These are phyloP conservation scores for Blepharisma japonicum DNA, from an alignment of 73 alveolate genomes.

Conservation along the genomic window DNA sequence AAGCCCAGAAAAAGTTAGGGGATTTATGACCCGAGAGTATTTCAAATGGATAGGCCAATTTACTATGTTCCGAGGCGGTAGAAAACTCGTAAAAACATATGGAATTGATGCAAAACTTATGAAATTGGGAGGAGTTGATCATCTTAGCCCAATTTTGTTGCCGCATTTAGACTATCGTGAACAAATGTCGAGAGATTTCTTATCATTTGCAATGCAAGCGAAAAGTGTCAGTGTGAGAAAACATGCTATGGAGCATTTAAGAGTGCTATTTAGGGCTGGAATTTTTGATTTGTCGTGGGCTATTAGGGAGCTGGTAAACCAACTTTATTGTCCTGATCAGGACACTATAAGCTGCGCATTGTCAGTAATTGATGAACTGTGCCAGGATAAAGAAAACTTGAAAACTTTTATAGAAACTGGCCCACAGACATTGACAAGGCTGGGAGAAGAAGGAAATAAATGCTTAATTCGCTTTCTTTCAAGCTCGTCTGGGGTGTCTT, in stretches of 20 bases:
- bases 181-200: background rate
- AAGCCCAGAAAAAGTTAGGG: constrained; percentile 17
- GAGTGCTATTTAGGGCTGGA: constrained; percentile 9
- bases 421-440: constrained; percentile 7
- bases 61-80: background rate
- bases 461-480: constrained; percentile 12
- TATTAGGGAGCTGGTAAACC: background rate
- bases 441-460: constrained; percentile 3
- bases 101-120: constrained; percentile 7
- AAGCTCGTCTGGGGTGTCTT: constrained; percentile 9
- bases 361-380: background rate
- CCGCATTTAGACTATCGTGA: background rate
- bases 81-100: constrained; percentile 7
- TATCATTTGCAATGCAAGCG: constrained; percentile 15
- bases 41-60: constrained; percentile 29
- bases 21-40: constrained; percentile 25
- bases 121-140: constrained; percentile 9
- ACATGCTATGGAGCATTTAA: background rate
- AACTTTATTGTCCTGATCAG: background rate
- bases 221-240: constrained; percentile 8
- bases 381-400: constrained; percentile 17
- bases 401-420: constrained; percentile 4
- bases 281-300: constrained; percentile 24
- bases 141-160: constrained; percentile 15
- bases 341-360: constrained; percentile 1